Percentiles rank a stretch among this genome's conserved stretches.
These are phyloP conservation scores for Durotheca rogersii DNA, from an alignment of 495 filamentous ascomycete species.

Conservation along the genomic window DNA sequence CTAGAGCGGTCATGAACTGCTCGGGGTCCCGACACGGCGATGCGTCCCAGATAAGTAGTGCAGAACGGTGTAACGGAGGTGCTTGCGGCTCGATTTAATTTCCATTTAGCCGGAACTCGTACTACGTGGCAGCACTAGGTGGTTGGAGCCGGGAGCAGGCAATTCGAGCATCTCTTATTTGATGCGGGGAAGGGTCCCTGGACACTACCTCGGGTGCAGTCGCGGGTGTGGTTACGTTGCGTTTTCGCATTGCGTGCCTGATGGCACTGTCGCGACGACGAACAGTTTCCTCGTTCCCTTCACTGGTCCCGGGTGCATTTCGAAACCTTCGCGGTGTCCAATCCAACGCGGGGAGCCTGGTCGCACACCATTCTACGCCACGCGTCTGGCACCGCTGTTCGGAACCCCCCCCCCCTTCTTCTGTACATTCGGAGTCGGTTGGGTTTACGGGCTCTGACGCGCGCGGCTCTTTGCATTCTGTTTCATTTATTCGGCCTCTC, in stretches of 20 bases:
- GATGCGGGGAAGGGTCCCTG: conserved; percentile 17
- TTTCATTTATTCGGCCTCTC: conserved; percentile 1
- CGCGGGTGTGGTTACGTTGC: conserved; percentile 23
- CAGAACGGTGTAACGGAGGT: conserved; percentile 1
- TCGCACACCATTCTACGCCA: conserved; percentile 8
- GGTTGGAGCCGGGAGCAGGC: conserved; percentile 9
- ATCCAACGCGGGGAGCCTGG: too few relatives aligned
- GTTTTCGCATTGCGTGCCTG: conserved; percentile 16
- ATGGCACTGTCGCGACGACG: too few relatives aligned
- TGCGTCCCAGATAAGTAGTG: conserved; percentile 4
- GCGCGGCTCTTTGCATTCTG: conserved; percentile 1
- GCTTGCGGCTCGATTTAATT: conserved; percentile 13
- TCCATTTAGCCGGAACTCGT: conserved; percentile 17
- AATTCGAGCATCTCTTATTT: conserved; percentile 10
- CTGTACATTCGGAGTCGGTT: conserved; percentile 1
- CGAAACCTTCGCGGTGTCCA: too few relatives aligned
- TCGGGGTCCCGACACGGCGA: conserved; percentile 5
- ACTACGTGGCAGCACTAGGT: conserved; percentile 15
- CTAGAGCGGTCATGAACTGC: conserved; percentile 27
- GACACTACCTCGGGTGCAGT: conserved; percentile 1
- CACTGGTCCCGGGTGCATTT: too few relatives aligned
- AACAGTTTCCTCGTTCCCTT: too few relatives aligned
- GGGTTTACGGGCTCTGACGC: conserved; percentile 3
- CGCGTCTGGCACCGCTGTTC: conserved; percentile 7
- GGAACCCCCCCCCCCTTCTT: conserved; percentile 3